These are phyloP conservation scores for Wickerhamomyces sydowiorum DNA, from an alignment of 805 yeast species.

Conservation along the genomic window DNA sequence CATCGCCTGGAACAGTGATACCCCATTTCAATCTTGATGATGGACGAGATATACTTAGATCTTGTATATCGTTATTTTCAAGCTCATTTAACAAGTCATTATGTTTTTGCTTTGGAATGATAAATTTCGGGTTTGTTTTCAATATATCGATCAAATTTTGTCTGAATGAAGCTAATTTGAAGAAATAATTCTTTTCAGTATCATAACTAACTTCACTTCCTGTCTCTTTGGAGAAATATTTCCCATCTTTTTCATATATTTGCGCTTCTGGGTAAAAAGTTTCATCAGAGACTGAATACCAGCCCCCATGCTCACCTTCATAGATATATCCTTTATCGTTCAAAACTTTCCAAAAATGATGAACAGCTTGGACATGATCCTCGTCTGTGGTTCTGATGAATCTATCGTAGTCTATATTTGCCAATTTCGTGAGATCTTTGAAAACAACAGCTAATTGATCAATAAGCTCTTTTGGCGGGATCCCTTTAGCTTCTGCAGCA, in stretches of 20 bases:
- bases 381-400: slow-evolving; percentile 88
- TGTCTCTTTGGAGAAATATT: slow-evolving; percentile 55
- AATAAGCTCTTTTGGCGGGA: slow-evolving; percentile 63
- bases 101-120: slow-evolving; percentile 60
- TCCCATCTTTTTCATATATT: slow-evolving; percentile 35
- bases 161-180: slow-evolving; percentile 61
- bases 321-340: slow-evolving; percentile 60
- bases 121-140: slow-evolving; percentile 46
- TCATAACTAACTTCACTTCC: slow-evolving; percentile 70
- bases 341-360: slow-evolving; percentile 63
- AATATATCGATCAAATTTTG: slow-evolving; percentile 43
- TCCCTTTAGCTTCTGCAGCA: slow-evolving; percentile 59
- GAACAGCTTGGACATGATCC: slow-evolving; percentile 68
- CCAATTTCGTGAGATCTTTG: slow-evolving; percentile 50
- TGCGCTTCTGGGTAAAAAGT: slow-evolving; percentile 86
- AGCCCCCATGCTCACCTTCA: slow-evolving; percentile 81
- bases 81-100: slow-evolving; percentile 54
- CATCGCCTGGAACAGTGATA: slow-evolving; percentile 77
- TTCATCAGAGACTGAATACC: slow-evolving; percentile 95
- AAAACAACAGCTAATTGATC: slow-evolving; percentile 65
- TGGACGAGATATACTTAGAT: slow-evolving; percentile 88
- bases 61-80: slow-evolving; percentile 41
- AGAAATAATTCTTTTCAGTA: slow-evolving; percentile 83
- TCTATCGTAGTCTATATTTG: slow-evolving; percentile 58
- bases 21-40: slow-evolving; percentile 80